Base-by-base conservation (phyloP, 441 rosid species). In the Brassica hybrid region DNA sequence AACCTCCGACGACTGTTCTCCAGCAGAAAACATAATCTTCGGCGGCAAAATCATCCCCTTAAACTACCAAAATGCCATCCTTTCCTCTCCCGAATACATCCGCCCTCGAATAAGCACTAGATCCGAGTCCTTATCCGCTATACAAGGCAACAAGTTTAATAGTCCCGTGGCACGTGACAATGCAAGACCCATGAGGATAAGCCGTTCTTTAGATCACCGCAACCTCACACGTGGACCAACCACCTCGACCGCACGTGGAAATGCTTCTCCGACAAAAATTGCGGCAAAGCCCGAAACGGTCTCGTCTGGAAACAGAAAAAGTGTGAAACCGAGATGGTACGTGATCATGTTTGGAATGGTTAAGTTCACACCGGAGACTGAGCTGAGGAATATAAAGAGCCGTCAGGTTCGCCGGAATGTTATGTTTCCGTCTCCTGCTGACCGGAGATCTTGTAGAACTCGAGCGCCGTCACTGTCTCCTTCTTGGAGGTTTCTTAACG, bases 1-100 rank as follows among this genome's bases (percentile, higher is more conserved):
- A 62, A 74, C 76, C 73, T 65, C 86, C 9, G n/a, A 52, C 48
- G 83, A 91, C 34, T 88, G 89, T 89, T 83, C 90, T 54, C 87
- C 97, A 0, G 97, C 98, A 7, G 97, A 94, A 61, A 95, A 92
- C 57, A 85, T 92, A 41, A 85, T 92, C 77, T 85, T 88, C 74
- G 79, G 85, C 67, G 98, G 97, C 8, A 91, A 89, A 75, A 90
- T 94, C 67, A 78, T 92, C 36, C 90, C 97, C 2, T 82, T 86
- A 67, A 84, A 75, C 12, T 70, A 81, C 36, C 85, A 67, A 41
- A 77, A 69, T n/a, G 23, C 73, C 7, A 25, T 71, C 76, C 45
- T 69, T 70, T 78, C 72, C 38, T 41, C 77, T 38, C 45, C 74
- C 12, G 63, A 61, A 6, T 18, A 71, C 27, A 50, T 41, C 5